Evolutionary conservation across 2,329 filamentous ascomycete species (phyloP).

Genomic region (Lachnellula occidentalis): DNA sequence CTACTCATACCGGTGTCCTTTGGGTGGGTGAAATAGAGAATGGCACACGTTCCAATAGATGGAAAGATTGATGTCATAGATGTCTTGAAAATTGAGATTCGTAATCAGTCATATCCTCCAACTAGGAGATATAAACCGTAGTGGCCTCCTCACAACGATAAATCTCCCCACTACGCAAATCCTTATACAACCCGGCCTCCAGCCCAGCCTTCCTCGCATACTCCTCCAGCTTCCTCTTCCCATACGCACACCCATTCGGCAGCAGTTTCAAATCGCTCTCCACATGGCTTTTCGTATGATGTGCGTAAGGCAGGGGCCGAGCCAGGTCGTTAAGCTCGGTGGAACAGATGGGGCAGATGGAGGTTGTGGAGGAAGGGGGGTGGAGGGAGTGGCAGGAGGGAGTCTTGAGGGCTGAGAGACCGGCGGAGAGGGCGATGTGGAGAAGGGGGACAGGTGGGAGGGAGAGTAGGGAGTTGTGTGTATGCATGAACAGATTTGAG

Average conservation of each 20-base stretch:
- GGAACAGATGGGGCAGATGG: conserved; percentile 92
- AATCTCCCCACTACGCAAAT: conserved; percentile 69
- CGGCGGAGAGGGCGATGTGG: conserved; percentile 84
- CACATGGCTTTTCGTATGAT: conserved; percentile 90
- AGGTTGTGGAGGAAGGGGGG: conserved; percentile 40
- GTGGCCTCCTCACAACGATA: conserved; percentile 59
- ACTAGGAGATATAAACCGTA: conserved; percentile 85
- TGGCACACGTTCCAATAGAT: too few species aligned
- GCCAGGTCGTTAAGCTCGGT: conserved; percentile 92
- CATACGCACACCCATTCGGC: conserved; percentile 83
- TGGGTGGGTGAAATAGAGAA: too few species aligned
- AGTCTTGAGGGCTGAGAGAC: conserved; percentile 91
- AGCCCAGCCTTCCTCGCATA: conserved; percentile 77
- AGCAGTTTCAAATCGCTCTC: conserved; percentile 81
- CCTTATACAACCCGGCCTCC: conserved; percentile 60
- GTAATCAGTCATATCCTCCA: background rate
- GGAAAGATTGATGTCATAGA: too few species aligned
- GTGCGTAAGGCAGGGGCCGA: conserved; percentile 82
- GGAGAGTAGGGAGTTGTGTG: conserved; percentile 79
- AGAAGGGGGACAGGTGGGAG: conserved; percentile 79
- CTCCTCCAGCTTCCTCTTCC: conserved; percentile 64
- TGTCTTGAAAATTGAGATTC: too few species aligned
- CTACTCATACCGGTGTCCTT: too few species aligned
- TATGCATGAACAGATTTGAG: conserved; percentile 63
- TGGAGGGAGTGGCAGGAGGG: conserved; percentile 73